Conservation (phyloP, 2,329 filamentous ascomycete species). For the Aureobasidium melanogenum region DNA sequence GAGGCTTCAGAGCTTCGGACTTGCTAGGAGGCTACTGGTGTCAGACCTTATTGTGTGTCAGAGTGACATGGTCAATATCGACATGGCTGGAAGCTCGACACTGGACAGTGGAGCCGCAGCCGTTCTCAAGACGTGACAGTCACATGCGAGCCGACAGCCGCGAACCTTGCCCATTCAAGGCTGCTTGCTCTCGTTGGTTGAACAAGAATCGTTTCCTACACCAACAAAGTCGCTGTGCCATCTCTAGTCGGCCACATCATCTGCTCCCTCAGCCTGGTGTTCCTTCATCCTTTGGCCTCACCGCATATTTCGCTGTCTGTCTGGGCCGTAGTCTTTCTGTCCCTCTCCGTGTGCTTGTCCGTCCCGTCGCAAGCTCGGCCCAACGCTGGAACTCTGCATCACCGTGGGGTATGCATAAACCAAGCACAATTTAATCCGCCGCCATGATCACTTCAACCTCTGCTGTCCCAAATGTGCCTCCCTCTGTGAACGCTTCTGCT, state of each 20-base stretch:
- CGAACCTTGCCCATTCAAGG: neutral
- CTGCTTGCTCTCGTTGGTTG: neutral
- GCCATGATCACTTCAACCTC: conserved; percentile 7
- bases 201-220: neutral
- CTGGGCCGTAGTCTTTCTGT: neutral
- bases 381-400: neutral
- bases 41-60: neutral
- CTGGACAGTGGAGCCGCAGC: neutral
- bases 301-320: neutral
- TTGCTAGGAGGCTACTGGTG: neutral
- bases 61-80: conserved; percentile 2
- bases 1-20: neutral
- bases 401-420: conserved; percentile 5
- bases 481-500: conserved; percentile 12
- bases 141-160: conserved; percentile 3
- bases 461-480: conserved; percentile 7
- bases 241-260: neutral
- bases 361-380: neutral
- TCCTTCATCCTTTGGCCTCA: neutral
- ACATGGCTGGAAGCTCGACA: neutral
- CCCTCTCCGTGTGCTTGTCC: neutral
- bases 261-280: neutral
- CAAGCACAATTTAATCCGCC: conserved; percentile 1
- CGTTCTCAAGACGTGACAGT: neutral
- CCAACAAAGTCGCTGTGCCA: neutral